These are phyloP conservation scores for Trebouxia sp. DNA, from an alignment of 139 green algal genomes.

Conservation along the genomic window DNA sequence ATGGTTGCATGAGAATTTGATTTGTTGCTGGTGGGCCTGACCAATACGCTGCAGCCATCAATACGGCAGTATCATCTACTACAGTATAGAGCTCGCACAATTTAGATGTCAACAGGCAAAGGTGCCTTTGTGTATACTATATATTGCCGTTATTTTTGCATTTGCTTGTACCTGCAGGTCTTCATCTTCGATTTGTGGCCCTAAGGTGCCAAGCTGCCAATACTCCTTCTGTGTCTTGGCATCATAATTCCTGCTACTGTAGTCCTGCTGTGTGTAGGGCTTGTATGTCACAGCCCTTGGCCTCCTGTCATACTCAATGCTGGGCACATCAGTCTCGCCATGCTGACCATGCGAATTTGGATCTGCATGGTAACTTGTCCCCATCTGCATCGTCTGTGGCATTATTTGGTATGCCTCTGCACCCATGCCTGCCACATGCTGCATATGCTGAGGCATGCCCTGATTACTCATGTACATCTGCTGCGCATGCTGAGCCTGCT, in stretches of 20 bases:
- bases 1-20: no score
- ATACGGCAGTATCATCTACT: background rate
- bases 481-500: background rate
- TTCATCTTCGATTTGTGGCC: slow-evolving; percentile 59
- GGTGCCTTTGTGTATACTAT: background rate
- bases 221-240: slow-evolving; percentile 61
- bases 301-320: slow-evolving; percentile 39
- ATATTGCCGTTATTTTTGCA: background rate
- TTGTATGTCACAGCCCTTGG: slow-evolving; percentile 36
- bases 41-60: no score
- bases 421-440: background rate
- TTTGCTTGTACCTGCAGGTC: slow-evolving; percentile 55
- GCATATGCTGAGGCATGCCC: slow-evolving; percentile 8
- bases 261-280: slow-evolving; percentile 44
- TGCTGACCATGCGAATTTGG: background rate
- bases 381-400: background rate
- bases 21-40: no score
- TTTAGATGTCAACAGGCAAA: background rate
- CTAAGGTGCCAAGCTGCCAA: slow-evolving; percentile 74
- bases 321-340: slow-evolving; percentile 2
- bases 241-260: slow-evolving; percentile 56
- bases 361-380: background rate
- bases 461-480: slow-evolving; percentile 4
- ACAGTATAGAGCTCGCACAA: no score
- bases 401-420: background rate